Evolutionary conservation across 2,329 filamentous ascomycete species (phyloP).

Genomic region (Sordariomycetes sp.): DNA sequence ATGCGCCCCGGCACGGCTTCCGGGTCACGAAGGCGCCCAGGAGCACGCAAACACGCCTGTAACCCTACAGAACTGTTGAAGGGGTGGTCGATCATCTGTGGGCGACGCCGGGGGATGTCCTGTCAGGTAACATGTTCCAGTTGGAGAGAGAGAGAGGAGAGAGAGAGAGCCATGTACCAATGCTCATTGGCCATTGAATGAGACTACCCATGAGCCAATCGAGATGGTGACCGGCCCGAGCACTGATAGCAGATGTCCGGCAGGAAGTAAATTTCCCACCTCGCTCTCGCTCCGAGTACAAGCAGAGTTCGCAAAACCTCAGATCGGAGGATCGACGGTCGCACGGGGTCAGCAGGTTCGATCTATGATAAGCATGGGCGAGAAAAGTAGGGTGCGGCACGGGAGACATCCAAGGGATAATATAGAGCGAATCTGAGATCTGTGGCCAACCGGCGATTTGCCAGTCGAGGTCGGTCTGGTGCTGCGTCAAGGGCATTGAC

Average conservation of each 20-base stretch:
- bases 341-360: background rate
- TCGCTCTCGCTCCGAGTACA: background rate
- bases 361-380: background rate
- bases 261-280: background rate
- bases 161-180: background rate
- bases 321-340: background rate
- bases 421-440: no score
- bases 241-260: background rate
- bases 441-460: no score
- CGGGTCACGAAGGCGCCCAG: constrained; percentile 24
- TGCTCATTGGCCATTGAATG: background rate
- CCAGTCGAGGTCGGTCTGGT: no score
- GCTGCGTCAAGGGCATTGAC: no score
- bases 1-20: constrained; percentile 53
- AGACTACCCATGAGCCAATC: background rate
- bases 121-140: no score
- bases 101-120: no score
- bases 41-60: background rate
- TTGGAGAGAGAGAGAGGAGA: background rate
- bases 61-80: background rate
- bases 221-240: background rate
- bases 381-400: background rate
- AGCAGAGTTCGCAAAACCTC: background rate
- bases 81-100: background rate
- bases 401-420: background rate